phyloP scores from a whole-genome alignment of 192 early-diverging fungal species.

The Umbelopsis sp. region DNA sequence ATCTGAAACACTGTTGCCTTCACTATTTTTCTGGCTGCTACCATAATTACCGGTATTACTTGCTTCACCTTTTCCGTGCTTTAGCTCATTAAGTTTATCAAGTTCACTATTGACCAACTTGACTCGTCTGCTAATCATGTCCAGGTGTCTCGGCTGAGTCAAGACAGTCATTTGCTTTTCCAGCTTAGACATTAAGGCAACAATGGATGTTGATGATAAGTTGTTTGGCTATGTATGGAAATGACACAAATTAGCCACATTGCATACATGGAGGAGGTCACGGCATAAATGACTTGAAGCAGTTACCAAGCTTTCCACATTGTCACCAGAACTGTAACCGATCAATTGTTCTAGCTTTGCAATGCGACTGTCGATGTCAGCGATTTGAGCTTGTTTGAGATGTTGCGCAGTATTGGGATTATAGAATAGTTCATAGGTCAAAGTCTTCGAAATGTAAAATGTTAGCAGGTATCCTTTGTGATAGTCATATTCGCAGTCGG shows the following conservation, averaged over 20 bases:
- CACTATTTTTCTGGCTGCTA: neutral
- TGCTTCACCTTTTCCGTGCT: slow-evolving; percentile 27
- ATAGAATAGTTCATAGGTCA: slow-evolving; percentile 77
- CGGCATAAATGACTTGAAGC: neutral
- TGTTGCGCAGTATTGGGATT: slow-evolving; percentile 61
- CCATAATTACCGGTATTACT: neutral
- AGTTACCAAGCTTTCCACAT: slow-evolving; percentile 49
- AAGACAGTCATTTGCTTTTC: slow-evolving; percentile 73
- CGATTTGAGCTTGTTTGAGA: slow-evolving; percentile 55
- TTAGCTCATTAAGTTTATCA: slow-evolving; percentile 70
- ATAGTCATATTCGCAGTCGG: neutral
- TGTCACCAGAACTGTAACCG: slow-evolving; percentile 64
- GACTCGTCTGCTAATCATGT: slow-evolving; percentile 59
- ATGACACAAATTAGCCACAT: neutral
- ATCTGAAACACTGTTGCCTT: slow-evolving; percentile 2
- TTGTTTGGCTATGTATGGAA: neutral
- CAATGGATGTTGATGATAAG: slow-evolving; percentile 39
- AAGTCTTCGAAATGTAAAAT: slow-evolving; percentile 31
- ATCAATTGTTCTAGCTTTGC: slow-evolving; percentile 69
- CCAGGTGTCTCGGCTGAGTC: slow-evolving; percentile 73
- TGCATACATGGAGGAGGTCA: neutral
- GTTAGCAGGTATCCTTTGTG: neutral
- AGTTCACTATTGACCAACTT: slow-evolving; percentile 65
- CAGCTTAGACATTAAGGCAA: slow-evolving; percentile 63
- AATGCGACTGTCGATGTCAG: slow-evolving; percentile 69